These are phyloP conservation scores for Stagonosporopsis cucurbitacearum DNA, from an alignment of 2,329 filamentous ascomycete species.

Conservation along the genomic window DNA sequence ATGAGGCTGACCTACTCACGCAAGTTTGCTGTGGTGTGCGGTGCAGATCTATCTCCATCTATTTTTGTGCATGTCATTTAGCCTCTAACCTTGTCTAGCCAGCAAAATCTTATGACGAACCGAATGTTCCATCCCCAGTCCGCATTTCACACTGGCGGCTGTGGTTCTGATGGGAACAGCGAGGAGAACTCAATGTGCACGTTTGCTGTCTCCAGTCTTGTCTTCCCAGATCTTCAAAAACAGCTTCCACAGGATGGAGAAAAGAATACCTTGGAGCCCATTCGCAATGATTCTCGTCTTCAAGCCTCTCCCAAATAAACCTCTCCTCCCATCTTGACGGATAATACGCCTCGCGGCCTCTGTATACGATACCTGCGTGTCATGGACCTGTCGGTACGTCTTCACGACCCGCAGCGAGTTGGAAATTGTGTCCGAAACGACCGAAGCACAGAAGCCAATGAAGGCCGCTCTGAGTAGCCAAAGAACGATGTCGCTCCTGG, in stretches of 20 bases:
- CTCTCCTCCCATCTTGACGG: conserved; percentile 32
- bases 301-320: conserved; percentile 35
- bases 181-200: background rate
- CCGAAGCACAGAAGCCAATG: conserved; percentile 40
- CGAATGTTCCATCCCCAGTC: background rate
- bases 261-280: conserved; percentile 38
- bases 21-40: background rate
- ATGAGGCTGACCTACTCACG: background rate
- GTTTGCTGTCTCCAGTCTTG: conserved; percentile 12
- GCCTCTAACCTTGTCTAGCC: no score
- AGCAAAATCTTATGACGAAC: no score
- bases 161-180: background rate
- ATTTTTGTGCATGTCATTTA: background rate
- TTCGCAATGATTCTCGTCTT: conserved; percentile 42
- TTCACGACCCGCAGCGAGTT: conserved; percentile 40
- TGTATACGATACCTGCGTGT: conserved; percentile 34
- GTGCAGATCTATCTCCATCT: background rate
- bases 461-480: conserved; percentile 39
- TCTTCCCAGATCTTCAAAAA: conserved; percentile 39
- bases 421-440: conserved; percentile 37
- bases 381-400: conserved; percentile 41
- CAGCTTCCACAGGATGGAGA: conserved; percentile 41
- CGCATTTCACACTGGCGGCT: background rate
- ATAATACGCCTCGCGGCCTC: conserved; percentile 36
- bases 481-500: conserved; percentile 27